These are phyloP conservation scores for Millerozyma miso DNA, from an alignment of 805 yeast genomes.

Conservation along the genomic window DNA sequence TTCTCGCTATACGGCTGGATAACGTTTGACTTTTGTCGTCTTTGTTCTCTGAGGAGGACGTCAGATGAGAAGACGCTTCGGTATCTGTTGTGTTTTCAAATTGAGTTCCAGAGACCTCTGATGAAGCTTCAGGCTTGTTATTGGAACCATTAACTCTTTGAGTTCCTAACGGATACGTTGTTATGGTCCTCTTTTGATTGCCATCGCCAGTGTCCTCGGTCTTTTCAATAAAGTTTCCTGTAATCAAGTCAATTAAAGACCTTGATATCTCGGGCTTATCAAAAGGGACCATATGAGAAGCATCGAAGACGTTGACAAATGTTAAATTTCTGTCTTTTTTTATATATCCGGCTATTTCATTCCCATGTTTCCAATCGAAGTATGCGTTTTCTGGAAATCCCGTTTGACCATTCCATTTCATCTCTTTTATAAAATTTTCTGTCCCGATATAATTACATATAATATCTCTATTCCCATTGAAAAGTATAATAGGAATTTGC, in stretches of 20 bases:
- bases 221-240: slow-evolving; percentile 25
- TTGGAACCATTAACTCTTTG: slow-evolving; percentile 8
- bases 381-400: slow-evolving; percentile 41
- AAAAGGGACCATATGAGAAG: slow-evolving; percentile 93
- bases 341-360: slow-evolving; percentile 34
- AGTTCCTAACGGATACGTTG: slow-evolving; percentile 29
- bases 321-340: slow-evolving; percentile 65
- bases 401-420: slow-evolving; percentile 60
- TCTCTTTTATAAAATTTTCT: slow-evolving; percentile 54
- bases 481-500: slow-evolving; percentile 60
- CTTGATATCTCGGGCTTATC: slow-evolving; percentile 69
- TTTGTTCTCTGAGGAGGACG: slow-evolving; percentile 1
- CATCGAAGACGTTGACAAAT: slow-evolving; percentile 64
- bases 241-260: slow-evolving; percentile 58
- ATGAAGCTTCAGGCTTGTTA: background rate
- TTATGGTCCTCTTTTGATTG: slow-evolving; percentile 14
- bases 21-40: slow-evolving; percentile 3
- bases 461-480: slow-evolving; percentile 84
- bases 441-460: slow-evolving; percentile 84
- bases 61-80: background rate
- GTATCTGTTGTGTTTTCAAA: background rate
- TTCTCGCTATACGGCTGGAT: slow-evolving; percentile 27
- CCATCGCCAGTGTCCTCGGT: slow-evolving; percentile 10
- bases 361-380: slow-evolving; percentile 43
- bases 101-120: background rate